Base-by-base conservation (phyloP, 2,329 filamentous ascomycete species). In the Calycina herbarum region DNA sequence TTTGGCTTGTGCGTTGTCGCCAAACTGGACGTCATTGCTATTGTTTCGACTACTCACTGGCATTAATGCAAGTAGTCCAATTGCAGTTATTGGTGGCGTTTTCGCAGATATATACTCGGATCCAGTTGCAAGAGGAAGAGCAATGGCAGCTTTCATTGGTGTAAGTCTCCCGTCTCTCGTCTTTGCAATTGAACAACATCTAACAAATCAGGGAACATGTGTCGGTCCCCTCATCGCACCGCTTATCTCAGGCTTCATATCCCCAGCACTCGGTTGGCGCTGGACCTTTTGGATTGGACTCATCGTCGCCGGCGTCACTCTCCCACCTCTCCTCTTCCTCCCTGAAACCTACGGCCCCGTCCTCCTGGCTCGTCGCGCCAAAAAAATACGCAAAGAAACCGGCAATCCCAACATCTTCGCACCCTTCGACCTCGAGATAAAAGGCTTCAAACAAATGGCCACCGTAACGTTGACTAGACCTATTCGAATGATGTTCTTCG, bases 71-170 rank as follows among this genome's bases (percentile, higher is more conserved):
- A 85, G 82, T 64, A 82, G 83, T 5, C 85, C 86, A 0, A 86
- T 91, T 59, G 83, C 85, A 29, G 83, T 91, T 7, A 85, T 88
- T 71, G 85, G 76, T 33, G 87, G 85, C 0, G 84, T 90, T 10
- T 82, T 89, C 68, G 88, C 89, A 15, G 89, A 92, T 76, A 81
- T 90, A 5, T 91, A 86, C 71, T 80, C 81, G 61, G 80, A 87
- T 61, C 81, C 85, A 0, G 77, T 82, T 33, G 79, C 80, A 1
- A 78, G 87, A 58, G 88, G 88, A 2, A 79, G 86, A 40, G 85
- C 85, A 4, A 87, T 89, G 80, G 82, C 86, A 1, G 77, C 84
- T 51, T 90, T 88, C 77, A 89, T 89, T 83, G 85, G 84, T 20
- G 87, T 85, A 69, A 62, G 73, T 73, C n/a, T 8, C n/a, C 4